phyloP scores from a whole-genome alignment of 2,329 filamentous ascomycete species.

The Colletotrichum sp. region DNA sequence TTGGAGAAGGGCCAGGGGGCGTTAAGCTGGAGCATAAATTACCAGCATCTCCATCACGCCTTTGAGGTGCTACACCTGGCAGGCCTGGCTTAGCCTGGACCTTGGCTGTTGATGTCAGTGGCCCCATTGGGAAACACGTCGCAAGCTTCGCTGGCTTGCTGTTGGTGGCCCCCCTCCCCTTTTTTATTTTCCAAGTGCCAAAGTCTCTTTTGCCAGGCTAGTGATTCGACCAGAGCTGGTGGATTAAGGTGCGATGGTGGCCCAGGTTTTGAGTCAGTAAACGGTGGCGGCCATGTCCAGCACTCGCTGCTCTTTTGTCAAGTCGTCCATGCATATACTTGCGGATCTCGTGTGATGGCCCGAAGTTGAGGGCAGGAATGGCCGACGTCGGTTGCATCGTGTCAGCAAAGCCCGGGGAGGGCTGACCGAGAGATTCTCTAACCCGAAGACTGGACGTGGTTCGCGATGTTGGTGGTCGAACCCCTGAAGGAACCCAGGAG shows the following conservation, averaged over 20 bases:
- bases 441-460: not conserved
- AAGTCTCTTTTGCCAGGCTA: slow-evolving; percentile 6
- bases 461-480: not conserved
- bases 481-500: not conserved
- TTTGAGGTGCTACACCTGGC: slow-evolving; percentile 10
- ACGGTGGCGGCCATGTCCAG: not conserved
- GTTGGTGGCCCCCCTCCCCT: not conserved
- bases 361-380: not conserved
- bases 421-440: not conserved
- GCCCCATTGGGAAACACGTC: slow-evolving; percentile 15
- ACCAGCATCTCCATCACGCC: slow-evolving; percentile 13
- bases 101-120: slow-evolving; percentile 12
- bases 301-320: not conserved
- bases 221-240: slow-evolving; percentile 2
- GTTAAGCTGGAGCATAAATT: slow-evolving; percentile 18
- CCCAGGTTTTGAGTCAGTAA: slow-evolving; percentile 8
- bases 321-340: not conserved
- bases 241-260: not conserved
- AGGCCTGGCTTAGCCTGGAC: slow-evolving; percentile 1
- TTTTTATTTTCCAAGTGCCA: not conserved
- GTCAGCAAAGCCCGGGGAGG: not conserved
- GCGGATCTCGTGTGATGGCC: not conserved
- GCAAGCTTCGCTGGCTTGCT: slow-evolving; percentile 9
- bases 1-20: slow-evolving; percentile 1
- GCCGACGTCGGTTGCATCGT: not conserved